phyloP scores from a whole-genome alignment of 116 monocot species.

The Dioscorea cayenensis region DNA sequence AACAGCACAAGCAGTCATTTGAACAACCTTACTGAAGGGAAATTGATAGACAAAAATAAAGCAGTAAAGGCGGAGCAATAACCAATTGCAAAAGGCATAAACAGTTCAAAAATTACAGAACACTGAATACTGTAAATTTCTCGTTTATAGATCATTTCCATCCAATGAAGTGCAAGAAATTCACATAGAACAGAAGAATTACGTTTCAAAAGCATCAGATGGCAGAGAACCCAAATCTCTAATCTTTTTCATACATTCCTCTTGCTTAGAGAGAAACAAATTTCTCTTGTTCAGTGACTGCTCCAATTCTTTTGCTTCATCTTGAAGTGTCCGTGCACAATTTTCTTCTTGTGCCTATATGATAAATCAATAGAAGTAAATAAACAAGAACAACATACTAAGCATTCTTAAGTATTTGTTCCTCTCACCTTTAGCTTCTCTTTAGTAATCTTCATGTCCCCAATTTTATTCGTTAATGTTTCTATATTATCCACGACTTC shows the following conservation, averaged over 20 bases:
- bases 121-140: too few relatives aligned
- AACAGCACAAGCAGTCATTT: too few relatives aligned
- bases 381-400: not conserved
- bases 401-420: not conserved
- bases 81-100: too few relatives aligned
- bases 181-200: constrained; percentile 13
- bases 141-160: not conserved
- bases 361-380: constrained; percentile 1
- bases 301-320: constrained; percentile 86
- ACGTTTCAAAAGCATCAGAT: constrained; percentile 97
- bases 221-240: constrained; percentile 94
- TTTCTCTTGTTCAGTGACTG: constrained; percentile 75
- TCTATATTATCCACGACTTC: constrained; percentile 49
- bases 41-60: too few relatives aligned
- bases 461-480: constrained; percentile 39
- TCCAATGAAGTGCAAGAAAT: not conserved
- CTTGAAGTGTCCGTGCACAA: constrained; percentile 65
- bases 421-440: constrained; percentile 63
- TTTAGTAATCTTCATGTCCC: constrained; percentile 48
- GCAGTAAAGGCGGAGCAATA: too few relatives aligned
- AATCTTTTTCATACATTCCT: constrained; percentile 85
- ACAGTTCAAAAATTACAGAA: too few relatives aligned
- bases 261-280: constrained; percentile 69
- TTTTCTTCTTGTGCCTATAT: constrained; percentile 68
- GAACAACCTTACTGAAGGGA: too few relatives aligned